Base-by-base conservation (phyloP, 2,329 filamentous ascomycete species). In the Acephala macrosclerotiorum region DNA sequence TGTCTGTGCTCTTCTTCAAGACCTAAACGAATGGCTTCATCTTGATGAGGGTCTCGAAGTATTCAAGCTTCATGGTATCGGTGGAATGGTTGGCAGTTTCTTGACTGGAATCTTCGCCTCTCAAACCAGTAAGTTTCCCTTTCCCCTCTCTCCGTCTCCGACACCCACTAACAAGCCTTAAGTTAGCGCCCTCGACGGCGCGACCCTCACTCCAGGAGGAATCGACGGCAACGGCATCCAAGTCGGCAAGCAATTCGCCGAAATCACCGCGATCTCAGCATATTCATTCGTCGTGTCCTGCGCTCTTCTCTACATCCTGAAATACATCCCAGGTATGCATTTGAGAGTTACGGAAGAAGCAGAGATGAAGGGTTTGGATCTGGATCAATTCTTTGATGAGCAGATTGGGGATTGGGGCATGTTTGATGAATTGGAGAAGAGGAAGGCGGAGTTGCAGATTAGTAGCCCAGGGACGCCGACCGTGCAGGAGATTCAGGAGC, bases 11-110 rank as follows among this genome's bases (percentile, higher is more conserved):
- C 82, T 81, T 64, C 75, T 80, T 12, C 81, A 81, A 61, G 78
- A 81, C 63, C 74, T 83, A 69, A 87, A 87, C 70, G 78, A 86
- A 59, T 77, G 85, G 66, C 75, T 87, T 5, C 78, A 79, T 9
- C 80, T 88, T 12, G 86, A 88, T 65, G 86, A 88, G 55, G 84
- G 85, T 2, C 80, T 88, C 60, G 85, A 88, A 65, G 85, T 88
- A 58, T 88, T 87, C 66, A 84, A 84, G 35, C 82, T 88, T 33
- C 86, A 89, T 71, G 85, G 85, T 20, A 77, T 88, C 1, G 86
- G 86, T n/a, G 86, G 86, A 12, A 81, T 84, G 67, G 80, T 88
- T 0, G 86, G 86, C 18, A 82, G 84, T 38, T 79, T 88, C 57
- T 72, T 88, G 20, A 88, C 86, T 0, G 86, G 86, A 2, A 78